A percentile compares a stretch with the other conserved stretches of the same genome.
These are phyloP conservation scores for Tubosaeta sp. DNA, from an alignment of 768 basidiomycete species.

Conservation along the genomic window DNA sequence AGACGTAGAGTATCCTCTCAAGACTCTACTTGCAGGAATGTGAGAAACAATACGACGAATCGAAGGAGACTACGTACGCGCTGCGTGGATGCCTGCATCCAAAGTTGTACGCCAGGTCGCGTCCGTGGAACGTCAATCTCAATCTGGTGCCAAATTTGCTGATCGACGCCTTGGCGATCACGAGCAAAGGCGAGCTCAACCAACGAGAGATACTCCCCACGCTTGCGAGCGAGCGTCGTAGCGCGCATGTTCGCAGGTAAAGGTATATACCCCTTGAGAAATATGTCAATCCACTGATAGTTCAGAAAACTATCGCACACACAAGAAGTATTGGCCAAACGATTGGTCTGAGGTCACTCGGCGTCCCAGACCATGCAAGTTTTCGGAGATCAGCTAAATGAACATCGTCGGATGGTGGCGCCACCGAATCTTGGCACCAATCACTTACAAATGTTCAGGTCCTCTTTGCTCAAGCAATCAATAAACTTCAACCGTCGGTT, in stretches of 20 bases:
- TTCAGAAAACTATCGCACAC: conserved; percentile 28
- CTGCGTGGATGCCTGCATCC: conserved; percentile 90
- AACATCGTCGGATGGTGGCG: conserved; percentile 5
- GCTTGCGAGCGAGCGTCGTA: conserved; percentile 79
- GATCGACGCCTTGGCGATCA: conserved; percentile 82
- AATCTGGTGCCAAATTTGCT: conserved; percentile 99
- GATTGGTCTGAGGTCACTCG: conserved; percentile 79
- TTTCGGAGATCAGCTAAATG: conserved; percentile 74
- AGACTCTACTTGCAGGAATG: conserved; percentile 56
- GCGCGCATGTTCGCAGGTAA: conserved; percentile 72
- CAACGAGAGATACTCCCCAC: conserved; percentile 86
- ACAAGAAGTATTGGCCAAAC: conserved; percentile 95
- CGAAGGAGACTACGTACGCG: conserved; percentile 49
- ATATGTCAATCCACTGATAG: conserved; percentile 4
- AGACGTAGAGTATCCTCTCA: conserved; percentile 94
- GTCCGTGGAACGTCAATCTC: conserved; percentile 98
- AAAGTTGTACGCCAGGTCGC: conserved; percentile 82
- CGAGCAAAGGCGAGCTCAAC: conserved; percentile 88
- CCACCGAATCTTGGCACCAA: neutral
- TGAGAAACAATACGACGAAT: conserved; percentile 10
- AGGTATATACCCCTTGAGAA: conserved; percentile 82
- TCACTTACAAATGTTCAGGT: conserved; percentile 75
- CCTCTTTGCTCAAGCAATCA: conserved; percentile 68
- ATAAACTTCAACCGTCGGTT: conserved; percentile 79
- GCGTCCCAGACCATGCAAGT: conserved; percentile 93